Percentiles rank a stretch among this genome's conserved stretches.
These are phyloP conservation scores for Pseudofabraea citricarpa DNA, from an alignment of 2,329 filamentous ascomycete genomes.

Conservation along the genomic window DNA sequence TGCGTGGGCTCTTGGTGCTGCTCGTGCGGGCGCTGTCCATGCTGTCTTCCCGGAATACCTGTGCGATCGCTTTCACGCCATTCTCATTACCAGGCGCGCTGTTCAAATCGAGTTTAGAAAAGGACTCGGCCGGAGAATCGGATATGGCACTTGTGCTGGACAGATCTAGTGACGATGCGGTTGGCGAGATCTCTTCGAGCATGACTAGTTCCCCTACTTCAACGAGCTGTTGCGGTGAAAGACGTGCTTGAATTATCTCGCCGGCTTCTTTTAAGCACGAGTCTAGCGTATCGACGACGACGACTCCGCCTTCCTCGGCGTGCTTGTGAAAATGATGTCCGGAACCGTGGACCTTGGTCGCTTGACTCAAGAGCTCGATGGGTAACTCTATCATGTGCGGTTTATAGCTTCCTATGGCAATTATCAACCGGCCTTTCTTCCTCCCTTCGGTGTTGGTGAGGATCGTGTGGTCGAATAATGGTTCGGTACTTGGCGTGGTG, in stretches of 20 bases:
- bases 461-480: conserved; percentile 69
- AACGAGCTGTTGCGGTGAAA: conserved; percentile 71
- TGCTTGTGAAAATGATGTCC: conserved; percentile 62
- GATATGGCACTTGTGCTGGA: neutral
- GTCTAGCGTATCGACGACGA: conserved; percentile 73
- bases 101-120: conserved; percentile 3
- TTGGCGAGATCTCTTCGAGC: conserved; percentile 35
- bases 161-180: conserved; percentile 6
- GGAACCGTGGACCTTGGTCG: conserved; percentile 46
- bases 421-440: conserved; percentile 65
- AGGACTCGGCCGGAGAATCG: conserved; percentile 4
- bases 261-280: conserved; percentile 80
- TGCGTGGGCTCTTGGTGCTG: conserved; percentile 6
- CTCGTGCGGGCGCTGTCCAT: neutral
- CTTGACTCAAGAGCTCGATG: conserved; percentile 66
- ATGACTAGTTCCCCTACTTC: conserved; percentile 80
- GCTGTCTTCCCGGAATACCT: neutral
- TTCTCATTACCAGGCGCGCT: conserved; percentile 4
- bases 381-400: conserved; percentile 80
- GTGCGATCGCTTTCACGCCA: neutral
- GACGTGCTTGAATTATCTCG: conserved; percentile 74
- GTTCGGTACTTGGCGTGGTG: conserved; percentile 71
- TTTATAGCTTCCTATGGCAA: conserved; percentile 66
- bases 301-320: conserved; percentile 56
- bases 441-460: conserved; percentile 68